Base-by-base conservation (phyloP, 768 basidiomycete species). In the Lyophyllum atratum region DNA sequence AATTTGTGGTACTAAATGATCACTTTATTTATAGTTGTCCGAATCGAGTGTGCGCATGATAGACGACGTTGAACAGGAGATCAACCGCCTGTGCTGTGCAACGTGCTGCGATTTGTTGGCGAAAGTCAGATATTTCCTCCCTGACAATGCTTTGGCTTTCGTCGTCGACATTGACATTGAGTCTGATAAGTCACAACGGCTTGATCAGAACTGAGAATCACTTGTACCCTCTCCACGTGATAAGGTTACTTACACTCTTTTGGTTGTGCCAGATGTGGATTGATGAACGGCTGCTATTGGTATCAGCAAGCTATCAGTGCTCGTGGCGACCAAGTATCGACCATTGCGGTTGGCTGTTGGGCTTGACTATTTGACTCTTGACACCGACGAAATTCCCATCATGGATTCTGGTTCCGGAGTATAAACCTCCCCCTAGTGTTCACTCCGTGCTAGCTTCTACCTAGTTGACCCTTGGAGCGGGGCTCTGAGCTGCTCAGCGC, bases 391-490 rank as follows among this genome's bases (percentile, higher is more conserved):
- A 43, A 15, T 34, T 22, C 25, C 33, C 48, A 45, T 52, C 21
- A 59, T 62, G 57, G 0, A 24, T 42, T 6, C 17, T 33, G 17
- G 22, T 26, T 56, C 28, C 46, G 51, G 57, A 29, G 22, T 49
- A 55, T 56, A 62, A 42, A 9, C 31, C 37, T 2, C 22, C 17
- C 11, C 17, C 17, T 29, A 14, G 21, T 24, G 7, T 24, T 7
- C 21, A 28, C 53, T 31, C 12, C 29, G 34, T 59, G 24, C n/a
- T 26, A 19, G 34, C 29, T 28, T 21, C 5, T 33, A 25, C 6
- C 19, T 33, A 15, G 34, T 45, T 48, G 31, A 33, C 3, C 24
- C 53, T 52, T 49, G 60, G 54, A 46, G 50, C 57, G 26, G 57
- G 60, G 45, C 57, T 56, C 57, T 19, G 29, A 44, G 49, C 9